Evolutionary conservation across 1,284 basidiomycete genomes (phyloP).

Genomic region (Chiua sp.): DNA sequence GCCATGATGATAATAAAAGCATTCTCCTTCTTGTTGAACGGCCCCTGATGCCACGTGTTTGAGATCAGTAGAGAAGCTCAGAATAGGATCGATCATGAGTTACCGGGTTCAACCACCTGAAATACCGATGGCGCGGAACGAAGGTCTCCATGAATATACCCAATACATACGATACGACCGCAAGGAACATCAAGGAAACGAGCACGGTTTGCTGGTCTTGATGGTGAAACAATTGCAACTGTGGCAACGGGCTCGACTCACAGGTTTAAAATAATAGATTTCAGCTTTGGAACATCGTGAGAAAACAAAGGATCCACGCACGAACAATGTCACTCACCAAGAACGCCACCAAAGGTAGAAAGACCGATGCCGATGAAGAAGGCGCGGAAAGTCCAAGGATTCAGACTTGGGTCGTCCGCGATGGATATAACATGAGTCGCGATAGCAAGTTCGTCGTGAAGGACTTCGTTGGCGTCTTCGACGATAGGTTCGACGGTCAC

Average conservation of each 20-base stretch:
- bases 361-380: slow-evolving; percentile 64
- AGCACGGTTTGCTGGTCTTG: slow-evolving; percentile 49
- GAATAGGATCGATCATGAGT: slow-evolving; percentile 9
- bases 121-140: slow-evolving; percentile 52
- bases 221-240: background rate
- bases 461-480: slow-evolving; percentile 34
- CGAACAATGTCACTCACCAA: slow-evolving; percentile 33
- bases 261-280: slow-evolving; percentile 68
- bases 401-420: slow-evolving; percentile 58
- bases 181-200: slow-evolving; percentile 58
- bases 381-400: slow-evolving; percentile 61
- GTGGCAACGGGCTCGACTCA: slow-evolving; percentile 10
- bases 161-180: slow-evolving; percentile 47
- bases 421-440: slow-evolving; percentile 58
- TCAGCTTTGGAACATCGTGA: slow-evolving; percentile 39
- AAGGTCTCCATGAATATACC: slow-evolving; percentile 48
- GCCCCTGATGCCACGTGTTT: slow-evolving; percentile 13
- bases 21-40: slow-evolving; percentile 56
- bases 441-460: slow-evolving; percentile 51
- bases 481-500: slow-evolving; percentile 20
- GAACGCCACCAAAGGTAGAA: slow-evolving; percentile 61
- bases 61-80: slow-evolving; percentile 29
- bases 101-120: slow-evolving; percentile 62
- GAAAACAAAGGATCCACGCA: background rate
- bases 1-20: slow-evolving; percentile 70